phyloP scores from a whole-genome alignment of 192 early-diverging fungal genomes.

The Backusella sp. region DNA sequence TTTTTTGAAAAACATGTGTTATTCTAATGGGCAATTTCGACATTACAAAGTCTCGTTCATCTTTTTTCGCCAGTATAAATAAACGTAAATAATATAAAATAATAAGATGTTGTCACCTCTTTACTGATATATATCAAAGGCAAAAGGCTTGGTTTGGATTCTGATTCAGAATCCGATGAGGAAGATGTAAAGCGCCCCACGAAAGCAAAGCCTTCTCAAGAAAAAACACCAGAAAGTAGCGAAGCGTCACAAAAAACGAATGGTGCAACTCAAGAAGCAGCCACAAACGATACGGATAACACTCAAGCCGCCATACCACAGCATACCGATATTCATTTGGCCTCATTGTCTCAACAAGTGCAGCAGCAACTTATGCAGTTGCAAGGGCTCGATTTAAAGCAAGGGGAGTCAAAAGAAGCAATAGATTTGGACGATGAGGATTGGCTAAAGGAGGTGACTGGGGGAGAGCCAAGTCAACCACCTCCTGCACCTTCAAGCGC shows the following conservation, averaged over 20 bases:
- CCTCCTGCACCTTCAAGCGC: not conserved
- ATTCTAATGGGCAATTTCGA: conserved; percentile 26
- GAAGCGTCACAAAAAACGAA: not conserved
- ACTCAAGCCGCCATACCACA: not conserved
- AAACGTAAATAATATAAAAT: conserved; percentile 16
- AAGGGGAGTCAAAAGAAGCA: not conserved
- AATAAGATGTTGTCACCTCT: not conserved
- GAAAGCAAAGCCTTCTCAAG: not conserved
- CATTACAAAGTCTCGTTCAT: not conserved
- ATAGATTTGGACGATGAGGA: not conserved
- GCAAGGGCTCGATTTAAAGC: not conserved
- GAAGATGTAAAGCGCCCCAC: not conserved
- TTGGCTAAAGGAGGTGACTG: not conserved
- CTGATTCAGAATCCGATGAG: not conserved
- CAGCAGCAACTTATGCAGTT: not conserved
- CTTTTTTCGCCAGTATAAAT: conserved; percentile 4
- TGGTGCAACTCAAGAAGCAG: not conserved
- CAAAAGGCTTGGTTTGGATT: not conserved
- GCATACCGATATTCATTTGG: not conserved
- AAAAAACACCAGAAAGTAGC: not conserved
- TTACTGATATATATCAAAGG: not conserved
- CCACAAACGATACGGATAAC: not conserved
- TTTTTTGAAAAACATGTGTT: not conserved
- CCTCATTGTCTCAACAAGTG: not conserved
- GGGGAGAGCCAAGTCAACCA: not conserved